phyloP scores from a whole-genome alignment of 2,329 filamentous ascomycete genomes.

The Ascochyta fabae region DNA sequence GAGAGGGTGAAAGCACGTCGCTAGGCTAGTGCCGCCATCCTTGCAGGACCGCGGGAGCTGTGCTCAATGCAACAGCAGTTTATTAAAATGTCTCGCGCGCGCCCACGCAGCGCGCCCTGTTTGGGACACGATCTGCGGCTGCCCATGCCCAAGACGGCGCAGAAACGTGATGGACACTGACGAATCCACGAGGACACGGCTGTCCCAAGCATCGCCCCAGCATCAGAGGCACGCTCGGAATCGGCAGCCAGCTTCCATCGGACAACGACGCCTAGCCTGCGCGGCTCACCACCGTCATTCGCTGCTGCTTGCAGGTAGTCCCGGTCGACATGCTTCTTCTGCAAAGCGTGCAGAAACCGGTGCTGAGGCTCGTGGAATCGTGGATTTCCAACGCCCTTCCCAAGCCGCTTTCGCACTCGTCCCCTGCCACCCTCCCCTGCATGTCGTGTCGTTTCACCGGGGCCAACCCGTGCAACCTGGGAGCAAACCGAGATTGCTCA shows the following conservation, averaged over 20 bases:
- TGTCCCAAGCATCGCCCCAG: not conserved
- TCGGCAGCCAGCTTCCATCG: conserved; percentile 8
- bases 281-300: conserved; percentile 4
- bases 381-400: conserved; percentile 1
- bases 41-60: conserved; percentile 4
- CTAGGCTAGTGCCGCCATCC: conserved; percentile 9
- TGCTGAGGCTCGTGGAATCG: conserved; percentile 10
- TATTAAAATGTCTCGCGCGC: conserved; percentile 15
- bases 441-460: conserved; percentile 11
- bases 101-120: conserved; percentile 10
- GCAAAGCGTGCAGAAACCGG: conserved; percentile 14
- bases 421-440: conserved; percentile 8
- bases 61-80: conserved; percentile 10
- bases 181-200: conserved; percentile 8
- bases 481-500: conserved; percentile 14
- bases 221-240: not conserved
- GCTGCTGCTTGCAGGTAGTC: conserved; percentile 7
- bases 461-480: conserved; percentile 9
- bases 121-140: conserved; percentile 18
- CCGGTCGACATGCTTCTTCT: conserved; percentile 15
- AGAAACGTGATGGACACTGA: conserved; percentile 9
- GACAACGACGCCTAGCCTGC: not conserved
- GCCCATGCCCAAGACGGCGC: conserved; percentile 12
- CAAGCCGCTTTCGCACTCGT: conserved; percentile 5
- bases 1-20: conserved; percentile 1